Conservation (phyloP, 768 basidiomycete species). For the Auriculariales sp. region DNA sequence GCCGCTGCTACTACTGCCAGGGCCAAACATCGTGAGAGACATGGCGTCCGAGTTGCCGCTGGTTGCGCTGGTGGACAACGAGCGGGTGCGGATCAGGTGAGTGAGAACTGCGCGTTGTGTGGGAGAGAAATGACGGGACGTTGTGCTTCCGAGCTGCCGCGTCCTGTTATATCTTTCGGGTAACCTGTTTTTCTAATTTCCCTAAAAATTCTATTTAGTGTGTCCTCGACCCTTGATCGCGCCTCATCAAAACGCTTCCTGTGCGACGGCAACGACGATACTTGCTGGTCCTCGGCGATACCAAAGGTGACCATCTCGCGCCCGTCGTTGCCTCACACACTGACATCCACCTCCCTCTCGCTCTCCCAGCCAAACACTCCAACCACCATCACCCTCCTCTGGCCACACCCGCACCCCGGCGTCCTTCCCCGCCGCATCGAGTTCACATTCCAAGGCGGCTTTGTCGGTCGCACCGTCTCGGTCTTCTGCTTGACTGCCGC, state of each 20-base stretch:
- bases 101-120: no score
- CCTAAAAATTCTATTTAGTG: no score
- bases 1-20: no score
- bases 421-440: slow-evolving; percentile 41
- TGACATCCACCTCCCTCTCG: slow-evolving; percentile 1
- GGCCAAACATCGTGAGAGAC: no score
- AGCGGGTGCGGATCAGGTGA: no score
- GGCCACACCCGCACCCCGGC: slow-evolving; percentile 31
- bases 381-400: slow-evolving; percentile 57
- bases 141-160: no score
- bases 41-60: no score
- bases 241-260: background rate
- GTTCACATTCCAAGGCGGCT: slow-evolving; percentile 76
- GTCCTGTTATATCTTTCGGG: no score
- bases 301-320: background rate
- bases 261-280: background rate
- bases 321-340: background rate
- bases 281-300: background rate
- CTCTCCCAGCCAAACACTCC: slow-evolving; percentile 45
- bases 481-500: slow-evolving; percentile 16
- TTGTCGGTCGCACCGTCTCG: slow-evolving; percentile 51
- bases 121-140: no score
- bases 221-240: no score
- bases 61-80: no score
- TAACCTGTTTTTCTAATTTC: no score